Evolutionary conservation across 495 filamentous ascomycete species (phyloP), one percentile per base, ranked within the genome.

Genomic region (Hypoxylon fuscum): DNA sequence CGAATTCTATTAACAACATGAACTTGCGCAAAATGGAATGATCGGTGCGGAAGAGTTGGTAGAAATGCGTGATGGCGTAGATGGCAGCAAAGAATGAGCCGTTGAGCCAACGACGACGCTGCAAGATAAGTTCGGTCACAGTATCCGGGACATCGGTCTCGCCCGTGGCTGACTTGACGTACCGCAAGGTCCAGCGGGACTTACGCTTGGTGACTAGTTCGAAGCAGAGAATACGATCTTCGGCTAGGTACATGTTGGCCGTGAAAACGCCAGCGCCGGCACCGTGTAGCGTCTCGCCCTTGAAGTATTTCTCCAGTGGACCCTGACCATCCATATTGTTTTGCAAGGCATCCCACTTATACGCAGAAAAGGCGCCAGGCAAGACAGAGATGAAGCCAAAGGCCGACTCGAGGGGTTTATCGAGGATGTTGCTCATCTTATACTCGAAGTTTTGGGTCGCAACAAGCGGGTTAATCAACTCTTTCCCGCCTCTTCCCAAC

Each of bases 371-470:
- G 46, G 96, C 96, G 77, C 96, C 96, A 11, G 96, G 96, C 48
- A 99, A 82, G 58, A 99, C 96, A 22, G 90, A 89, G 72, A 99
- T 98, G 76, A 98, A 99, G 11, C 96, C 96, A 68, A 99, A 99
- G 0, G 95, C 91, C 27, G 94, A 97, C 72, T 99, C 96, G 20
- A 99, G 79, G 1, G 96, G 96, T 72, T 99, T 99, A 72, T 99
- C 96, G 17, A 99, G 85, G 69, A 99, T 99, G 73, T 99, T 99
- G 75, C 91, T 96, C 85, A 99, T 96, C 81, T 99, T 99, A 80
- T 99, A 99, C 80, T 99, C 96, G 69, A 99, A 99, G 68, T 99
- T 99, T 74, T 99, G 96, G 3, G 92, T 92, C 2, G 96, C 96
- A 9, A 99, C 91, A 14, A 99, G 82, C 0, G 96, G 96, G 62